A percentile compares a stretch with the other conserved stretches of the same genome.
Conservation (phyloP, 2,329 filamentous ascomycete genomes). For the Neofusicoccum parvum region DNA sequence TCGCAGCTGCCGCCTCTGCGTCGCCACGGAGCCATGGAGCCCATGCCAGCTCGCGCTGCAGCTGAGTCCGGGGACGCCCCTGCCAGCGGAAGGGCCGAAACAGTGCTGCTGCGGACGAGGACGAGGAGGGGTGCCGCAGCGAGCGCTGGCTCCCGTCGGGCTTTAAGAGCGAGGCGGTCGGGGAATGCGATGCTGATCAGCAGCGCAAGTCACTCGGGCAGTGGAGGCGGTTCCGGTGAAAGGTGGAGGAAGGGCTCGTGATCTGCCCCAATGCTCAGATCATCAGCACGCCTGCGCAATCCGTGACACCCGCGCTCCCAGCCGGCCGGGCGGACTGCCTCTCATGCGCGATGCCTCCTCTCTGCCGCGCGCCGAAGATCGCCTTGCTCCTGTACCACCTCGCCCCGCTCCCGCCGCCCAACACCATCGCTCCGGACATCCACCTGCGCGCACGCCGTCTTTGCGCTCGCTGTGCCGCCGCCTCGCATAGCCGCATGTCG, state of each 20-base stretch:
- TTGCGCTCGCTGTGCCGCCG: background rate
- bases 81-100: background rate
- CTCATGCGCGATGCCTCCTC: background rate
- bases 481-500: background rate
- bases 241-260: conserved; percentile 1
- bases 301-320: background rate
- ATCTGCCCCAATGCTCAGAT: conserved; percentile 14
- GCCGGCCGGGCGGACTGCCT: conserved; percentile 2
- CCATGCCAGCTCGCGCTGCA: background rate
- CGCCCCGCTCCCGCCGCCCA: background rate
- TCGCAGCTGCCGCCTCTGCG: background rate
- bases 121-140: no score
- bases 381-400: background rate
- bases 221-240: background rate
- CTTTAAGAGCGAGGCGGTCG: no score
- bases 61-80: background rate
- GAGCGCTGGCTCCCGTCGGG: no score
- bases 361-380: background rate
- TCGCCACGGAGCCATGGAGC: no score
- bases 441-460: background rate
- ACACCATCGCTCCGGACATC: background rate
- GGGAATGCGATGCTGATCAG: background rate
- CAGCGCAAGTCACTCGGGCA: background rate
- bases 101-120: background rate
- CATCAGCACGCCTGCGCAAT: background rate